phyloP scores from a whole-genome alignment of 140 eudicot genomes.

The Ambrosia hybrid region DNA sequence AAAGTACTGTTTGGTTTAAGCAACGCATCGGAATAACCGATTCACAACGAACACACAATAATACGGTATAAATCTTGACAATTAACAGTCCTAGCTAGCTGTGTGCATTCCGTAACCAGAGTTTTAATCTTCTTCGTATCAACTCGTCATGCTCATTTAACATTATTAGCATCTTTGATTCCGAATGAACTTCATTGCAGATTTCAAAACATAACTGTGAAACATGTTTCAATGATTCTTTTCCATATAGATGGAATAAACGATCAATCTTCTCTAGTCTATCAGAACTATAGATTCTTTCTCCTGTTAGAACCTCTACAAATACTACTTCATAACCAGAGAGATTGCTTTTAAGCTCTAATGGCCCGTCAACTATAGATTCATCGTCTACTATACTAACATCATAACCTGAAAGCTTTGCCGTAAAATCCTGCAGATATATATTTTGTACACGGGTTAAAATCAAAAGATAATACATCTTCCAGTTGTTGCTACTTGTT shows the following conservation, averaged over 20 bases:
- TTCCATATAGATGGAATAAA: background rate
- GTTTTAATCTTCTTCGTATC: background rate
- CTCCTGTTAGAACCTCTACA: background rate
- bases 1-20: no score
- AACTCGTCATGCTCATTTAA: background rate
- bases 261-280: background rate
- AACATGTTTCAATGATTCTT: background rate
- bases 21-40: no score
- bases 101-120: background rate
- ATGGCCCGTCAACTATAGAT: background rate
- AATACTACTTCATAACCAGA: background rate
- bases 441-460: no score
- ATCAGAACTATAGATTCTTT: background rate
- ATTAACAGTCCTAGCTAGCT: background rate
- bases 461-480: no score
- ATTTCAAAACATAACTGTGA: background rate
- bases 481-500: no score
- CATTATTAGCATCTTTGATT: background rate
- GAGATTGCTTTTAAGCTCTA: background rate
- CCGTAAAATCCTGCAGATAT: background rate
- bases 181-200: background rate
- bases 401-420: conserved; percentile 8
- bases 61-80: background rate
- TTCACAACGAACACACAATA: no score
- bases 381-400: background rate